phyloP scores from a whole-genome alignment of 176 grass and related monocot genomes.

The Oryza nivara region DNA sequence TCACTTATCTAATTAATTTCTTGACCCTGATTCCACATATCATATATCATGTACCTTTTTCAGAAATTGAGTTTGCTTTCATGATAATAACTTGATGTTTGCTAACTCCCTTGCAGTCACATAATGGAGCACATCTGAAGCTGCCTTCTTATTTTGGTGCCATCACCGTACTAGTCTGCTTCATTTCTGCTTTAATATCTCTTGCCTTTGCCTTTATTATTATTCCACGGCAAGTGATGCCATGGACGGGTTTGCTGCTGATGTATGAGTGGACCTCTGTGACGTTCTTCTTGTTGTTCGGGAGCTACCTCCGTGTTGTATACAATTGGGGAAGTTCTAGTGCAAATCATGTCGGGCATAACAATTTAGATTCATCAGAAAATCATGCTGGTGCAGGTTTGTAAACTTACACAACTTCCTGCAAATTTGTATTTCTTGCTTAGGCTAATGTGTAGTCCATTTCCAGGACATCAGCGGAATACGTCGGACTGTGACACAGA shows the following conservation, averaged over 20 bases:
- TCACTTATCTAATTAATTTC: constrained; percentile 21
- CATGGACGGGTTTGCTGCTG: constrained; percentile 88
- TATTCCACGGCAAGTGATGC: constrained; percentile 85
- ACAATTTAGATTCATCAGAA: constrained; percentile 51
- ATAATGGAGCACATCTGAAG: constrained; percentile 54
- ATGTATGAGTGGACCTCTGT: constrained; percentile 80
- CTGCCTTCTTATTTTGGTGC: constrained; percentile 71
- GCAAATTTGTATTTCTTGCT: constrained; percentile 13
- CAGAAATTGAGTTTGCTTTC: constrained; percentile 8
- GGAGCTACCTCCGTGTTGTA: constrained; percentile 66
- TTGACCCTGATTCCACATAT: not conserved
- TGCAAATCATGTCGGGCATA: constrained; percentile 51
- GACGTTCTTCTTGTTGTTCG: constrained; percentile 69
- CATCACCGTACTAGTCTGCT: constrained; percentile 58
- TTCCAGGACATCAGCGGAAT: constrained; percentile 70
- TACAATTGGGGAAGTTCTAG: constrained; percentile 70
- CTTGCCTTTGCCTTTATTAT: constrained; percentile 65
- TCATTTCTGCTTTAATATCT: constrained; percentile 57
- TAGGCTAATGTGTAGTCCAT: constrained; percentile 6
- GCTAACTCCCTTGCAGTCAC: constrained; percentile 48
- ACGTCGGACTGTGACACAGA: constrained; percentile 58
- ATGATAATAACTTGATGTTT: constrained; percentile 27
- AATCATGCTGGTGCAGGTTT: constrained; percentile 71
- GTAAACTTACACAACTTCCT: constrained; percentile 28
- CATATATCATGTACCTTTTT: constrained; percentile 12